Base-by-base conservation (phyloP, 2,329 filamentous ascomycete species). In the Botrytis sinoallii region DNA sequence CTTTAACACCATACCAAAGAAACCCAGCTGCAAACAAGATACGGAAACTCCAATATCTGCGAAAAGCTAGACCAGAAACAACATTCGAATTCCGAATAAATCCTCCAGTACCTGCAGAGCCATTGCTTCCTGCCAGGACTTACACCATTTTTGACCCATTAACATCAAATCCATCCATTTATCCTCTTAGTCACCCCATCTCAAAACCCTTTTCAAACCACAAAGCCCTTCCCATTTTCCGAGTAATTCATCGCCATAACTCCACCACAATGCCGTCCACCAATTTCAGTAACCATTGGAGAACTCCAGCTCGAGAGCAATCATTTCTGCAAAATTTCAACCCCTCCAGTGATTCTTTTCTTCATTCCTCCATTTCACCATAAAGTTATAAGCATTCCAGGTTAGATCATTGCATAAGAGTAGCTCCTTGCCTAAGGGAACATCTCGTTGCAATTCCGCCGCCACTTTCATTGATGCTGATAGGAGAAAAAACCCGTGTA, bases 111-210 rank as follows among this genome's bases (percentile, higher is more conserved):
- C 46, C 65, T 55, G 48, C 48, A 68, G 48, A 68, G 4, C 38
- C 14, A 7, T 55, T 68, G 16, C 10, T 55, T 38, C 35, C 52
- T 38, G 35, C 35, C 46, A 55, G 35, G 46, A 40, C 40, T 55
- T 40, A 55, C 65, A 55, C 65, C 65, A 40, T 55, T 68, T 68
- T 29, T 18, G 38, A 22, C 10, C 18, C 10, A 55, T 9, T 2
- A 42, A n/a, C 14, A 29, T 32, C 44, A 40, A n/a, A 55, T 20
- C 35, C 65, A 55, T 29, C n/a, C n/a, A 55, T 55, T 29, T 2
- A 16, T 29, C n/a, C 5, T 16, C 25, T 29, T 3, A n/a, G 0
- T 0, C 5, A n/a, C 3, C n/a, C 52, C n/a, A 8, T 18, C 25
- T n/a, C 25, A 40, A 55, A 55, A 12, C 16, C 22, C 1, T 10